Evolutionary conservation across 306 rosid species (phyloP), one percentile per base, ranked within the genome.

Genomic region (Glycine tomentella): DNA sequence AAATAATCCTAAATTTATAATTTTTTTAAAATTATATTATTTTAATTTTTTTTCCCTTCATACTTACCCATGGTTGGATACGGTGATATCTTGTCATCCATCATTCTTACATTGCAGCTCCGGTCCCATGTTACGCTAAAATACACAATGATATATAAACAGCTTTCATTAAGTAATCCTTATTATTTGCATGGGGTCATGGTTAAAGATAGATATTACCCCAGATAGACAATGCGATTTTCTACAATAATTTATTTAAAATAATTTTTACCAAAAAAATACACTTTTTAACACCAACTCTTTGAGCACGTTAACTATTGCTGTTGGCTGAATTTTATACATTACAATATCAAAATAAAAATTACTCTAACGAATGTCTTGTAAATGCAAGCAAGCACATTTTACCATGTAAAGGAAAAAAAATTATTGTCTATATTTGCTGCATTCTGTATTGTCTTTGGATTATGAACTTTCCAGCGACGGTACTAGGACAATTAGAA

Each of bases 31-130:
- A n/a, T n/a, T n/a, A n/a, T n/a, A n/a, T n/a, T n/a, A n/a, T n/a
- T n/a, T n/a, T n/a, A n/a, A n/a, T n/a, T n/a, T n/a, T n/a, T n/a
- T n/a, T n/a, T n/a, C n/a, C n/a, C n/a, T n/a, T n/a, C n/a, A n/a
- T 44, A 72, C 57, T 80, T 36, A 36, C 82, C 59, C 86, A 78
- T 84, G 53, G 48, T 77, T 73, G 67, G 62, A 68, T 87, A 50
- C 81, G 63, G 45, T 42, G 44, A 42, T 56, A 84, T 73, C 77
- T 42, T 20, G 20, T 20, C 20, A 20, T 20, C 20, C 20, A 20
- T 25, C 31, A 25, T 25, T 25, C 31, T 25, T 25, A 25, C 31
- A 25, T 25, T 25, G 31, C 31, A 25, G 31, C 64, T 59, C 74
- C 62, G 75, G 56, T 74, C 66, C 17, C 81, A 67, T 74, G 62